Base-by-base conservation (phyloP, 176 grass and related monocot species). In the Dendrocalamus sinicus region DNA sequence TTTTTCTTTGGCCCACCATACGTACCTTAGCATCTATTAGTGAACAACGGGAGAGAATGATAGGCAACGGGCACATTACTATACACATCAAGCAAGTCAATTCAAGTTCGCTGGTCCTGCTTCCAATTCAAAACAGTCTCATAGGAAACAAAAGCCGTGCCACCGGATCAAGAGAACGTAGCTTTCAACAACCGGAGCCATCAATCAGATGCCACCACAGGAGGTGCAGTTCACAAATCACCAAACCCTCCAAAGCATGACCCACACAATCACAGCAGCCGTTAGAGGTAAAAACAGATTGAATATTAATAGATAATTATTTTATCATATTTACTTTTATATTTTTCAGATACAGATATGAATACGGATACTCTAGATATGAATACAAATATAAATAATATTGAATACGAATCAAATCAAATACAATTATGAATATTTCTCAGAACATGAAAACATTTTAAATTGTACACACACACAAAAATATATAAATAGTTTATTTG, bases 71-170 rank as follows among this genome's bases (percentile, higher is more conserved):
- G 51, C 57, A 32, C 61, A 15, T 83, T 66, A n/a, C 67, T 79
- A 32, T 52, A 12, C 59, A 19, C 54, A 72, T 78, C 72, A 57
- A 50, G 22, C 67, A 76, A 39, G 3, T 39, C 37, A 7, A 41
- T 54, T 53, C 63, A 70, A 45, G 47, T 45, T 68, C 79, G 2
- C 64, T 12, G 20, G 8, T 67, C 20, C 46, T 40, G 44, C 77
- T 16, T 75, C 77, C 43, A 14, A 53, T 28, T 81, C 76, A 47
- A 81, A 87, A 80, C 70, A 70, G 69, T 32, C 53, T 37, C 76
- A 2, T 60, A 12, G 53, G 70, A 71, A 86, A 82, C 73, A 73
- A 67, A 70, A 84, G 45, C 84, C 75, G 60, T 62, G 53, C 23
- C 75, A 39, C 80, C 52, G 57, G 75, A 69, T 54, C 70, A 17